Percentiles rank a stretch among this genome's conserved stretches.
These are phyloP conservation scores for Porodaedalea pini DNA, from an alignment of 1,284 basidiomycete genomes.

Conservation along the genomic window DNA sequence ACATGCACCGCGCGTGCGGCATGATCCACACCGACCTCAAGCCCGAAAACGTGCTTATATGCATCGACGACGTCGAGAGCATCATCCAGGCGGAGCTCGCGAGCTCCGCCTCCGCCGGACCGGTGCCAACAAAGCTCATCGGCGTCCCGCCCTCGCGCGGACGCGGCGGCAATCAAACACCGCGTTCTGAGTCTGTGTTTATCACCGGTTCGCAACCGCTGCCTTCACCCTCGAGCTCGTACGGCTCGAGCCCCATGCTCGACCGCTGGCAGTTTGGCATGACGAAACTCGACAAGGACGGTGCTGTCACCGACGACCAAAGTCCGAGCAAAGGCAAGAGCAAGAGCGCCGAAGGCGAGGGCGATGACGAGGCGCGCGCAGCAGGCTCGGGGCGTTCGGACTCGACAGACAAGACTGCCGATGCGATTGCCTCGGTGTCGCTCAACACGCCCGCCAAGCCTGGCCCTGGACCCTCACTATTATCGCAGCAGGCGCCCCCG, in stretches of 20 bases:
- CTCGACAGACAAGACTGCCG: conserved; percentile 48
- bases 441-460: conserved; percentile 43
- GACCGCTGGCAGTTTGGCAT: conserved; percentile 94
- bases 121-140: conserved; percentile 75
- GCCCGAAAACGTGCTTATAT: conserved; percentile 97
- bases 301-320: conserved; percentile 22
- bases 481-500: conserved; percentile 72
- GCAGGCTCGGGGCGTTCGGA: conserved; percentile 30
- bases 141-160: conserved; percentile 96
- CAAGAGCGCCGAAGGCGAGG: conserved; percentile 51
- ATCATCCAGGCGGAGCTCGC: conserved; percentile 88
- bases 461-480: conserved; percentile 68
- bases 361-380: conserved; percentile 22
- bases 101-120: conserved; percentile 43
- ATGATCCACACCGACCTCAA: conserved; percentile 96
- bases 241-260: conserved; percentile 74
- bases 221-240: conserved; percentile 73
- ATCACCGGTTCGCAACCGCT: conserved; percentile 95
- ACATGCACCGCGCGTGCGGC: conserved; percentile 95
- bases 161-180: conserved; percentile 95
- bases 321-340: conserved; percentile 62
- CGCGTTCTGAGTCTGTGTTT: conserved; percentile 82
- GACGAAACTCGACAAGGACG: conserved; percentile 62
- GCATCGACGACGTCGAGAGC: conserved; percentile 94
- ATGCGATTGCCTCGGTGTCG: conserved; percentile 65